Conservation (phyloP, 257 asterid species). For the Salvia splendens region DNA sequence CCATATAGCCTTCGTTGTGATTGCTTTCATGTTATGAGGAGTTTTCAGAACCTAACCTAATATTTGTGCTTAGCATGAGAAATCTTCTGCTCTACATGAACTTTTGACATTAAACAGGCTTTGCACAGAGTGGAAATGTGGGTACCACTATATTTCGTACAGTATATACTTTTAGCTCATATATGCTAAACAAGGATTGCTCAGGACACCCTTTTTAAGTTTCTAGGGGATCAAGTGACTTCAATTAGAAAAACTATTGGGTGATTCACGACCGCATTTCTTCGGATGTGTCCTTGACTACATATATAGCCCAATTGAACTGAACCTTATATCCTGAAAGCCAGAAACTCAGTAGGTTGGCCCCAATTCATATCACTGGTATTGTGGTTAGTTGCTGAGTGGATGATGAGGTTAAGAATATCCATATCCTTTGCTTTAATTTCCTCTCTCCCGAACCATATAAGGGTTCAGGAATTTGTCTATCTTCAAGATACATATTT, state of each 20-base stretch:
- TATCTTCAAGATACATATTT: background rate
- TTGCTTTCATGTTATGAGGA: conserved; percentile 10
- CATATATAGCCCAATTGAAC: background rate
- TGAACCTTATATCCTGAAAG: background rate
- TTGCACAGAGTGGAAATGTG: conserved; percentile 5
- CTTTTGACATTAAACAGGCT: background rate
- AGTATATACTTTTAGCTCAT: background rate
- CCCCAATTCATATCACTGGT: background rate
- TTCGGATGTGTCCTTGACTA: background rate
- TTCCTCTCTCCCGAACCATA: background rate
- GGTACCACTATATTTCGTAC: background rate
- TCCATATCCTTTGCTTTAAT: no score
- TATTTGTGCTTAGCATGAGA: conserved; percentile 7
- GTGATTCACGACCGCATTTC: background rate
- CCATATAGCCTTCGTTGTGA: conserved; percentile 11
- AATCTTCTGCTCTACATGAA: background rate
- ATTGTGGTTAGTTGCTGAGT: background rate
- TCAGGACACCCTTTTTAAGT: background rate
- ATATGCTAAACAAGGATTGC: background rate
- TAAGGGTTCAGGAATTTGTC: background rate
- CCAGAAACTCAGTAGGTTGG: background rate
- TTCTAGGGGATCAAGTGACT: background rate
- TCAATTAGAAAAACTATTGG: background rate
- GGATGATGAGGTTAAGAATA: background rate
- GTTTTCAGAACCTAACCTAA: conserved; percentile 18